Conservation (phyloP, 139 green algal species). For the Coelastrella sp. region DNA sequence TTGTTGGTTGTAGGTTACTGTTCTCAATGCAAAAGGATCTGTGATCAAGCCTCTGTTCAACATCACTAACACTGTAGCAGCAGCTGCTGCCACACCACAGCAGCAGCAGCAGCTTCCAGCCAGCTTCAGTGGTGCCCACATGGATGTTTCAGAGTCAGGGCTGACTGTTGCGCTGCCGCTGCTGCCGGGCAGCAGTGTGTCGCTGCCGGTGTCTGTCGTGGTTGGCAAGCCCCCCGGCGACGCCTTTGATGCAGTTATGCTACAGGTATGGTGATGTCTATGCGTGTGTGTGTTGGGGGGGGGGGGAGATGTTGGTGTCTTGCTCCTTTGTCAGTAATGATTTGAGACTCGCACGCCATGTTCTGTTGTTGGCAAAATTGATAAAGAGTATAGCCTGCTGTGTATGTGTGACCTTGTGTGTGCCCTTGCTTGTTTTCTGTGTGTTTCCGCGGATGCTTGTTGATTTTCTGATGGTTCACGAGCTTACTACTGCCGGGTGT, state of each 20-base stretch:
- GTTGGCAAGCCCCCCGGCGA: conserved; percentile 28
- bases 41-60: background rate
- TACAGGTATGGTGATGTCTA: conserved; percentile 26
- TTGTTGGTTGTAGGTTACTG: conserved; percentile 24
- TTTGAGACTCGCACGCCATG: too few relatives aligned
- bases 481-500: too few relatives aligned
- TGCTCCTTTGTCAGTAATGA: too few relatives aligned
- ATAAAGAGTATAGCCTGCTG: too few relatives aligned
- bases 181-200: background rate
- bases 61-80: background rate
- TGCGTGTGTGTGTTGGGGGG: too few relatives aligned
- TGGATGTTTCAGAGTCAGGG: conserved; percentile 1
- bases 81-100: background rate
- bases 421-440: too few relatives aligned
- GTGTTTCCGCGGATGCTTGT: too few relatives aligned
- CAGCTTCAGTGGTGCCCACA: conserved; percentile 19
- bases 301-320: too few relatives aligned
- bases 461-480: too few relatives aligned
- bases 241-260: conserved; percentile 15
- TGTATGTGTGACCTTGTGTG: too few relatives aligned
- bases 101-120: conserved; percentile 34
- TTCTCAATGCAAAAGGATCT: conserved; percentile 26
- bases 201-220: conserved; percentile 29
- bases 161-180: conserved; percentile 33
- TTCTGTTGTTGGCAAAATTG: too few relatives aligned